Evolutionary conservation across 2,329 filamentous ascomycete species (phyloP).

Genomic region (Setomelanomma holmii): DNA sequence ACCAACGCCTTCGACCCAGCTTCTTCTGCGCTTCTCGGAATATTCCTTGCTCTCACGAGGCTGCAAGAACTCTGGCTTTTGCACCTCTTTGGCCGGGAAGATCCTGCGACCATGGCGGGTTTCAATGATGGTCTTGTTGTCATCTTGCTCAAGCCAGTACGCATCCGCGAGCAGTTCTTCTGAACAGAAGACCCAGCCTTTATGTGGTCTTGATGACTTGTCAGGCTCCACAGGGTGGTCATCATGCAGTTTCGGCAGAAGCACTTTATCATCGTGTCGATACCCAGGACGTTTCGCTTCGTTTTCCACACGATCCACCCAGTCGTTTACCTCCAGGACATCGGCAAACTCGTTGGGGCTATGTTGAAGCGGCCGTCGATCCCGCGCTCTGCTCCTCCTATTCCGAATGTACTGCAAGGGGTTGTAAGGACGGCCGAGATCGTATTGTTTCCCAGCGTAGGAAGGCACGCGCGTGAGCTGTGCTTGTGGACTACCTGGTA

Average conservation of each 20-base stretch:
- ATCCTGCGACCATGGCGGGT: constrained; percentile 78
- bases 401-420: constrained; percentile 93
- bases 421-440: constrained; percentile 80
- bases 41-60: constrained; percentile 45
- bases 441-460: constrained; percentile 45
- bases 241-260: constrained; percentile 41
- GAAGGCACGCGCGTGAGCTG: constrained; percentile 48
- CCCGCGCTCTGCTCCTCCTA: constrained; percentile 80
- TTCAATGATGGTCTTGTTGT: constrained; percentile 82
- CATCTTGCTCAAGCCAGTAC: constrained; percentile 85
- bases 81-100: constrained; percentile 54
- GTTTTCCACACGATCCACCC: constrained; percentile 74
- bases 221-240: constrained; percentile 41
- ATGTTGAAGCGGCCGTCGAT: constrained; percentile 76
- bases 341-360: constrained; percentile 80
- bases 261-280: constrained; percentile 45
- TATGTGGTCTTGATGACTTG: constrained; percentile 74
- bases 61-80: constrained; percentile 35
- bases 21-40: constrained; percentile 39
- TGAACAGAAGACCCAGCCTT: constrained; percentile 85
- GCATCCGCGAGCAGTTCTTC: constrained; percentile 88
- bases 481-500: constrained; percentile 51
- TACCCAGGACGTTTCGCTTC: constrained; percentile 50
- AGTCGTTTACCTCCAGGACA: constrained; percentile 72
- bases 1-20: constrained; percentile 41